Percentiles rank a stretch among this genome's conserved stretches.
phyloP scores from a whole-genome alignment of 306 rosid genomes.

The Oemleria cerasiformis region DNA sequence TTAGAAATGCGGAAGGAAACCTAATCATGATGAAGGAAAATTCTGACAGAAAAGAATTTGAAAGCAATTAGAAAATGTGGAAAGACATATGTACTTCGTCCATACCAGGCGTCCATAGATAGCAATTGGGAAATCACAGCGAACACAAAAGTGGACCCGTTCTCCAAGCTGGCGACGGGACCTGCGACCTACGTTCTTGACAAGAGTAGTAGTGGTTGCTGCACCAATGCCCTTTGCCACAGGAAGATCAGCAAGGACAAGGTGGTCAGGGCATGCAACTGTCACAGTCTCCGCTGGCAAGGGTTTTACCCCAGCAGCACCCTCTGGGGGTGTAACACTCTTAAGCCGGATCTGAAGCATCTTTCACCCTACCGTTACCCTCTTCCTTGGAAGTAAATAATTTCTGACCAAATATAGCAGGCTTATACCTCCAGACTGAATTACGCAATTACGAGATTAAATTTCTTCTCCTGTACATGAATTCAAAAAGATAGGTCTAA shows the following conservation, averaged over 20 bases:
- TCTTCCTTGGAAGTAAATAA: conserved; percentile 9
- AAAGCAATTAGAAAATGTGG: not conserved
- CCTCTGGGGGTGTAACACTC: conserved; percentile 57
- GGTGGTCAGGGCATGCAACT: conserved; percentile 98
- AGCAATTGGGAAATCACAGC: conserved; percentile 90
- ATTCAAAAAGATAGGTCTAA: not conserved
- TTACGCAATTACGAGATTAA: not conserved
- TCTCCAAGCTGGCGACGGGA: conserved; percentile 99
- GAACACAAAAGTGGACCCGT: conserved; percentile 93
- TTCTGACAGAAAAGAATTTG: conserved; percentile 11
- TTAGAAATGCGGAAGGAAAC: not conserved
- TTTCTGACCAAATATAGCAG: conserved; percentile 4
- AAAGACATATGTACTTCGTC: not conserved
- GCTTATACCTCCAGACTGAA: conserved; percentile 11
- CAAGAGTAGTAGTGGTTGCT: conserved; percentile 60
- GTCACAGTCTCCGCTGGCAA: conserved; percentile 70
- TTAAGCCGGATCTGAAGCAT: conserved; percentile 99
- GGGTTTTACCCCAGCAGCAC: conserved; percentile 53
- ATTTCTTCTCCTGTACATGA: conserved; percentile 7
- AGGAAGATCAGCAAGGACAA: conserved; percentile 92
- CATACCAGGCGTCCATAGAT: conserved; percentile 87
- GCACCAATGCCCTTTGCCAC: conserved; percentile 96
- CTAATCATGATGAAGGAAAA: not conserved
- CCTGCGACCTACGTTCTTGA: conserved; percentile 81
- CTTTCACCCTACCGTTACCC: conserved; percentile 25